phyloP scores from a whole-genome alignment of 768 basidiomycete genomes.

The Rhizopogon sp. region DNA sequence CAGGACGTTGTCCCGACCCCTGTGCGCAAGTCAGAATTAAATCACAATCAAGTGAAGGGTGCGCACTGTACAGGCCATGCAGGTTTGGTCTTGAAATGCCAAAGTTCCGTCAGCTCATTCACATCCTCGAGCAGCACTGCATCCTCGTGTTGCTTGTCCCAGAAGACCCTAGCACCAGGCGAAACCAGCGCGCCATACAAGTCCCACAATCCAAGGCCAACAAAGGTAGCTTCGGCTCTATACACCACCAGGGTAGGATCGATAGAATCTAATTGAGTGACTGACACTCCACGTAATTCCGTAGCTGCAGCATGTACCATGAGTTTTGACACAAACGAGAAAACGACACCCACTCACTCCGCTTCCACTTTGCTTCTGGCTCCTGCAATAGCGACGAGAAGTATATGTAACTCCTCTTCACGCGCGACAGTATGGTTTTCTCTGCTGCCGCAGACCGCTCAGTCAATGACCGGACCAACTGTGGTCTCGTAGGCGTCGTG shows the following conservation, averaged over 20 bases:
- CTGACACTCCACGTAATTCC: slow-evolving; percentile 85
- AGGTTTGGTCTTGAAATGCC: slow-evolving; percentile 89
- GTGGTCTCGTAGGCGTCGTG: slow-evolving; percentile 19
- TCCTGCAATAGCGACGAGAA: slow-evolving; percentile 96
- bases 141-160: slow-evolving; percentile 91
- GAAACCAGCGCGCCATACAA: slow-evolving; percentile 83
- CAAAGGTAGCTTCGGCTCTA: slow-evolving; percentile 94
- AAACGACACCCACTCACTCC: slow-evolving; percentile 49
- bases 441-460: slow-evolving; percentile 58
- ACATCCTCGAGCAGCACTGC: slow-evolving; percentile 84
- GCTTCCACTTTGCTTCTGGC: slow-evolving; percentile 96
- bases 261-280: slow-evolving; percentile 94
- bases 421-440: slow-evolving; percentile 80
- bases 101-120: slow-evolving; percentile 85
- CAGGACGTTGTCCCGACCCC: slow-evolving; percentile 86
- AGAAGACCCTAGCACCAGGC: slow-evolving; percentile 73
- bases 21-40: slow-evolving; percentile 22
- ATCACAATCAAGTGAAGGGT: slow-evolving; percentile 5
- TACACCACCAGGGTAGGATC: slow-evolving; percentile 96
- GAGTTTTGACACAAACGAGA: slow-evolving; percentile 3
- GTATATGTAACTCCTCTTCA: slow-evolving; percentile 93
- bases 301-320: slow-evolving; percentile 43
- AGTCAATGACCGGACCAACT: slow-evolving; percentile 33
- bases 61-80: slow-evolving; percentile 92
- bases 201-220: slow-evolving; percentile 95